Percentiles rank a stretch among this genome's conserved stretches.
These are phyloP conservation scores for Smittium culicis DNA, from an alignment of 371 early-diverging fungal genomes.

Conservation along the genomic window DNA sequence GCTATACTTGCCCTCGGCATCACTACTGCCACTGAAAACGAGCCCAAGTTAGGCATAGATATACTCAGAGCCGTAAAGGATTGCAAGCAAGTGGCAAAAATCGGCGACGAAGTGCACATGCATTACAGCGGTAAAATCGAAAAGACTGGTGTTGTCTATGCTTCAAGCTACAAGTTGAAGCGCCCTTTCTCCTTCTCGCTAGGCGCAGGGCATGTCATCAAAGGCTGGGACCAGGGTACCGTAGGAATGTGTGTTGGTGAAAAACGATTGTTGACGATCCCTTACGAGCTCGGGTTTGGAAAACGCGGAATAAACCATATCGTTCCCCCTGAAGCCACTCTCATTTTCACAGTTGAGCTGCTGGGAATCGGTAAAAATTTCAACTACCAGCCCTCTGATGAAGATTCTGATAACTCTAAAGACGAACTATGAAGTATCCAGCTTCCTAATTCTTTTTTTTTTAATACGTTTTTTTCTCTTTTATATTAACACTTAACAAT, in stretches of 20 bases:
- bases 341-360: slow-evolving; percentile 73
- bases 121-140: slow-evolving; percentile 60
- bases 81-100: slow-evolving; percentile 35
- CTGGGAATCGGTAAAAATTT: slow-evolving; percentile 34
- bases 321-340: slow-evolving; percentile 64
- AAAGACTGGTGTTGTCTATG: slow-evolving; percentile 62
- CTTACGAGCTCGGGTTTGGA: slow-evolving; percentile 61
- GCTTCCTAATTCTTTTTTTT: no score
- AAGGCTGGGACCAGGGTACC: slow-evolving; percentile 71
- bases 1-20: neutral
- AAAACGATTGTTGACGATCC: slow-evolving; percentile 45
- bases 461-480: no score
- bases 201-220: slow-evolving; percentile 80
- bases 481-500: no score
- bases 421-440: neutral
- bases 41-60: neutral
- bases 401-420: no score
- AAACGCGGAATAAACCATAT: slow-evolving; percentile 40
- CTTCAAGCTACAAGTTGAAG: slow-evolving; percentile 66
- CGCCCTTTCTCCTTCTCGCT: slow-evolving; percentile 55
- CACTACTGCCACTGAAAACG: neutral
- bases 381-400: no score
- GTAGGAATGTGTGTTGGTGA: slow-evolving; percentile 65
- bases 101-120: slow-evolving; percentile 54
- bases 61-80: slow-evolving; percentile 34